phyloP scores from a whole-genome alignment of 139 green algal species.

The Eudorina sp. region DNA sequence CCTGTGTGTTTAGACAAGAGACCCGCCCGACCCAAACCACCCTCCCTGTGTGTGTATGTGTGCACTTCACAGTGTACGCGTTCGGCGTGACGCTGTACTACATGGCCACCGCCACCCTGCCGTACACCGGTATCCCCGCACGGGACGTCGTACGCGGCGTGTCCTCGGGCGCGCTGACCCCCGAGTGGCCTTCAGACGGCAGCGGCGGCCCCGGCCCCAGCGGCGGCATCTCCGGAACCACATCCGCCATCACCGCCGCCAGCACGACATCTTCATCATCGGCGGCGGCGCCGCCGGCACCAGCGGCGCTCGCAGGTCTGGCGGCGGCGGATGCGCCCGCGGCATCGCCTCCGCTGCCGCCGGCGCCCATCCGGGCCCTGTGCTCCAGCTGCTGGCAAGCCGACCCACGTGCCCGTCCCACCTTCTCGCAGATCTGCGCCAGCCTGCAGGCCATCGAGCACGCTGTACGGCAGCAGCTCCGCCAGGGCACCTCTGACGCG shows the following conservation, averaged over 20 bases:
- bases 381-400: neutral
- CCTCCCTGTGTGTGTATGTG: neutral
- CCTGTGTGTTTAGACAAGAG: neutral
- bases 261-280: no score
- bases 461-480: constrained; percentile 1
- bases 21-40: neutral
- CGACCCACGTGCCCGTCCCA: neutral
- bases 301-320: neutral
- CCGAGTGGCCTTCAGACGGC: constrained; percentile 6
- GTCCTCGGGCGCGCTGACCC: neutral
- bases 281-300: neutral
- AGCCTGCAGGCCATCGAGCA: constrained; percentile 18
- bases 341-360: neutral
- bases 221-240: neutral
- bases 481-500: neutral
- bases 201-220: neutral
- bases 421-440: neutral
- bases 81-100: constrained; percentile 17
- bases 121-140: neutral
- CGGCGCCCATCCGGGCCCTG: neutral
- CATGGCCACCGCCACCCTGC: neutral
- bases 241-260: no score
- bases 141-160: neutral
- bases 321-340: neutral
- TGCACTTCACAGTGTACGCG: constrained; percentile 1